Evolutionary conservation across 129 eudicot genomes (phyloP).

Genomic region (Saussurea involucrata): DNA sequence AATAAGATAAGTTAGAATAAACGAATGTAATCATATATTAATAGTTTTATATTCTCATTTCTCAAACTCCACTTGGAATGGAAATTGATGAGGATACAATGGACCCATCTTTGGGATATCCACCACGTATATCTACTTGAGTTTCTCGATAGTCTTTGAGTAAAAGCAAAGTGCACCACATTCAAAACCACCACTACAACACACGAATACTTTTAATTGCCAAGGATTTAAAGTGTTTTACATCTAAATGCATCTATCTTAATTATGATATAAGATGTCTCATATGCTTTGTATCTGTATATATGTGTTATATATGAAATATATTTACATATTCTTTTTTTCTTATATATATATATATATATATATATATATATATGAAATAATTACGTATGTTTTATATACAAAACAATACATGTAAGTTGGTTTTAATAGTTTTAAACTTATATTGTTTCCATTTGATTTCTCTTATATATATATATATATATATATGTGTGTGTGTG

Average conservation of each 20-base stretch:
- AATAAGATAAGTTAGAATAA: too few species aligned
- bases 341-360: too few species aligned
- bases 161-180: constrained; percentile 2
- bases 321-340: not conserved
- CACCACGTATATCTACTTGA: constrained; percentile 15
- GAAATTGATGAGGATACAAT: constrained; percentile 11
- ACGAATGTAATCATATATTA: too few species aligned
- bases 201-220: not conserved
- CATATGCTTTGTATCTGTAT: too few species aligned
- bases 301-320: too few species aligned
- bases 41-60: too few species aligned
- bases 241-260: not conserved
- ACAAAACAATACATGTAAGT: not conserved
- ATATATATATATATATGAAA: too few species aligned
- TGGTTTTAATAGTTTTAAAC: not conserved
- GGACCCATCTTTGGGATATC: constrained; percentile 27
- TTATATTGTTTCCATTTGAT: too few species aligned
- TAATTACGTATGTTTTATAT: too few species aligned
- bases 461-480: too few species aligned
- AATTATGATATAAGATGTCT: too few species aligned
- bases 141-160: constrained; percentile 16
- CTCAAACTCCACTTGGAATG: not conserved
- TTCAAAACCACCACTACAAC: not conserved
- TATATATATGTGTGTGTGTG: too few species aligned
- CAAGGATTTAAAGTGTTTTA: not conserved